Evolutionary conservation across 2,329 filamentous ascomycete species (phyloP).

Genomic region (Madurella fahalii): DNA sequence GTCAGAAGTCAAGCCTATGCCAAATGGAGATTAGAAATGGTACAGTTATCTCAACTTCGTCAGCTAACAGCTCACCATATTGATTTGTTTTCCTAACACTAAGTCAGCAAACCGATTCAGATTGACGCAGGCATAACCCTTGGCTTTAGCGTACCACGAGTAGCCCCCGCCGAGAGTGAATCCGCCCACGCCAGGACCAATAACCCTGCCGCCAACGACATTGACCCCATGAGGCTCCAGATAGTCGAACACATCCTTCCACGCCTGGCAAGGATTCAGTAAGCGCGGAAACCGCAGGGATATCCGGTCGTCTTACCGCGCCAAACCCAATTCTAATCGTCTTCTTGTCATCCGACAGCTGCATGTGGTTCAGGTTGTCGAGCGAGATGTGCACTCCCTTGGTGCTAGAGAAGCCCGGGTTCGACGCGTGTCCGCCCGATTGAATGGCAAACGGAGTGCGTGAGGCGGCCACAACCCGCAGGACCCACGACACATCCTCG

Average conservation of each 20-base stretch:
- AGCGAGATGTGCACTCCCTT: slow-evolving; percentile 26
- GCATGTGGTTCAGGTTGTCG: slow-evolving; percentile 20
- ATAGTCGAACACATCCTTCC: slow-evolving; percentile 24
- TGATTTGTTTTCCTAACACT: slow-evolving; percentile 27
- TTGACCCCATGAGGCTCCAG: slow-evolving; percentile 23
- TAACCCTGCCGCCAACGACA: slow-evolving; percentile 27
- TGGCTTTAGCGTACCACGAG: slow-evolving; percentile 22
- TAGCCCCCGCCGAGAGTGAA: slow-evolving; percentile 28
- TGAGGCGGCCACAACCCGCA: slow-evolving; percentile 25
- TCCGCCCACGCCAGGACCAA: slow-evolving; percentile 27
- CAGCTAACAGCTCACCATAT: slow-evolving; percentile 15
- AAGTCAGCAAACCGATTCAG: background rate
- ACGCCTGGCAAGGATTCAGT: slow-evolving; percentile 10
- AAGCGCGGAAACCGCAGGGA: background rate
- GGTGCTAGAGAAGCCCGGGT: slow-evolving; percentile 29
- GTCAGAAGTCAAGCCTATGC: slow-evolving; percentile 25
- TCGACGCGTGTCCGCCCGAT: slow-evolving; percentile 27
- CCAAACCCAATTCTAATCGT: slow-evolving; percentile 26
- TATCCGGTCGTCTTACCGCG: slow-evolving; percentile 10
- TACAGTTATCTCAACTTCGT: background rate
- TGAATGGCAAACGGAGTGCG: slow-evolving; percentile 26
- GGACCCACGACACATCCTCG: slow-evolving; percentile 25
- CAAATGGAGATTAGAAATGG: background rate
- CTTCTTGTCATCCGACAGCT: slow-evolving; percentile 20
- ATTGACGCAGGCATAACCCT: background rate